A percentile compares a stretch with the other conserved stretches of the same genome.
These are phyloP conservation scores for Lactarius sp. DNA, from an alignment of 768 basidiomycete genomes.

Conservation along the genomic window DNA sequence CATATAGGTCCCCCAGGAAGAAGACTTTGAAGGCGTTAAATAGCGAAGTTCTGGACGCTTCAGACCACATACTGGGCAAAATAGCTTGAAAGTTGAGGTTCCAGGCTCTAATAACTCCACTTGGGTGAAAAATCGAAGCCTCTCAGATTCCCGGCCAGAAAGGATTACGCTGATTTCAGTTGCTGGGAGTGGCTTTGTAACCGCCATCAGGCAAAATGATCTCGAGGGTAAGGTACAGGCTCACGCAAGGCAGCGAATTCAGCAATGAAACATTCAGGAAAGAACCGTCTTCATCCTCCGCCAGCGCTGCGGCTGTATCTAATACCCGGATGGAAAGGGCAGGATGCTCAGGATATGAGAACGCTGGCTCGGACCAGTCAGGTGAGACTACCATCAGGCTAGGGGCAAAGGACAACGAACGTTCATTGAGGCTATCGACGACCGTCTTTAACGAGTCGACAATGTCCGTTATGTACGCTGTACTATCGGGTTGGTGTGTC, in stretches of 20 bases:
- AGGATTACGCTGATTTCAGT: slow-evolving; percentile 61
- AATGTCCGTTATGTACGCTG: slow-evolving; percentile 48
- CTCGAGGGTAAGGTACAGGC: slow-evolving; percentile 29
- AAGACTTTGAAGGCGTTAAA: slow-evolving; percentile 30
- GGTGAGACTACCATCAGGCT: slow-evolving; percentile 1
- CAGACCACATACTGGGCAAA: slow-evolving; percentile 60
- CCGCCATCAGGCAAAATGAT: slow-evolving; percentile 37
- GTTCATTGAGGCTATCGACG: slow-evolving; percentile 49
- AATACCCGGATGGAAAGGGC: slow-evolving; percentile 51
- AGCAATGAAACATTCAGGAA: slow-evolving; percentile 53
- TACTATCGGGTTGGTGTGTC: slow-evolving; percentile 46
- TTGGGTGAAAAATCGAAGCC: slow-evolving; percentile 49
- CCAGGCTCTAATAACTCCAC: slow-evolving; percentile 51
- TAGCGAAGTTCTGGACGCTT: not conserved
- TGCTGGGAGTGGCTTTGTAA: slow-evolving; percentile 38
- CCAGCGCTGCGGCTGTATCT: slow-evolving; percentile 41
- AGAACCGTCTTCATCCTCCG: slow-evolving; percentile 62
- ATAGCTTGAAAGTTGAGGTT: slow-evolving; percentile 50
- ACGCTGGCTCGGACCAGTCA: slow-evolving; percentile 41
- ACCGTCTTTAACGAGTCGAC: slow-evolving; percentile 46
- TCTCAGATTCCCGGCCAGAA: slow-evolving; percentile 57
- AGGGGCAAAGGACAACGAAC: slow-evolving; percentile 33
- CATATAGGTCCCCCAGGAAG: slow-evolving; percentile 62
- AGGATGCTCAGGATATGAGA: slow-evolving; percentile 65
- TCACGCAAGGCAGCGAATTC: slow-evolving; percentile 74